Conservation (phyloP, 176 grass and related monocot genomes). For the Eragrostis nindensis region DNA sequence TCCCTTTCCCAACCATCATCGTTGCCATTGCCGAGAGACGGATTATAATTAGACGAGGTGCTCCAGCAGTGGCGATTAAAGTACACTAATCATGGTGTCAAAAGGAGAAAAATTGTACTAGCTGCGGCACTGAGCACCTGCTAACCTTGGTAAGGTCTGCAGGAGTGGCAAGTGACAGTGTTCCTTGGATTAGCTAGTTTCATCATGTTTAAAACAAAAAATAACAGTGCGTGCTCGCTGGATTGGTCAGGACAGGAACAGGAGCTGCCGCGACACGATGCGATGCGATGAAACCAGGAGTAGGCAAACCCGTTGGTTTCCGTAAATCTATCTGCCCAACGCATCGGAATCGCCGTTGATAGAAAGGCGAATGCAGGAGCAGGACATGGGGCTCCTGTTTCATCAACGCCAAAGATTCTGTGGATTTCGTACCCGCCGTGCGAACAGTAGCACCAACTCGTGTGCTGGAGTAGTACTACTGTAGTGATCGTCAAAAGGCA, state of each 20-base stretch:
- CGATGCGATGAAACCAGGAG: not conserved
- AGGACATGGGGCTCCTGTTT: not conserved
- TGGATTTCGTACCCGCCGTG: not conserved
- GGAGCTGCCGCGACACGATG: not conserved
- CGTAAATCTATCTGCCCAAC: not conserved
- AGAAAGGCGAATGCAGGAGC: not conserved
- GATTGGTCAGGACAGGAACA: not conserved
- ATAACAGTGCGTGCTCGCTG: not conserved
- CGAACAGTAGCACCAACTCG: not conserved
- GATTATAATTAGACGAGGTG: slow-evolving; percentile 29
- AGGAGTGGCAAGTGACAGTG: slow-evolving; percentile 6
- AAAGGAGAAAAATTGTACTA: not conserved
- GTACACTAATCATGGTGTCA: slow-evolving; percentile 30
- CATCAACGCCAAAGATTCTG: not conserved
- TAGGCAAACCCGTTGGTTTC: not conserved
- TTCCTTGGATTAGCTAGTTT: not conserved
- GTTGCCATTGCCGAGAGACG: not conserved
- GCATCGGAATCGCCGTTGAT: not conserved
- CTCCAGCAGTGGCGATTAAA: slow-evolving; percentile 10
- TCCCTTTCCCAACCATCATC: not conserved
- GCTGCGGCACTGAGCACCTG: not conserved
- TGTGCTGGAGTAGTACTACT: not conserved
- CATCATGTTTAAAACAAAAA: not conserved
- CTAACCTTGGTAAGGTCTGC: slow-evolving; percentile 14
- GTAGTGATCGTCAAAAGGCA: too few species aligned